Base-by-base conservation (phyloP, 2,329 filamentous ascomycete genomes). In the Arthrobotrys sinensis region DNA sequence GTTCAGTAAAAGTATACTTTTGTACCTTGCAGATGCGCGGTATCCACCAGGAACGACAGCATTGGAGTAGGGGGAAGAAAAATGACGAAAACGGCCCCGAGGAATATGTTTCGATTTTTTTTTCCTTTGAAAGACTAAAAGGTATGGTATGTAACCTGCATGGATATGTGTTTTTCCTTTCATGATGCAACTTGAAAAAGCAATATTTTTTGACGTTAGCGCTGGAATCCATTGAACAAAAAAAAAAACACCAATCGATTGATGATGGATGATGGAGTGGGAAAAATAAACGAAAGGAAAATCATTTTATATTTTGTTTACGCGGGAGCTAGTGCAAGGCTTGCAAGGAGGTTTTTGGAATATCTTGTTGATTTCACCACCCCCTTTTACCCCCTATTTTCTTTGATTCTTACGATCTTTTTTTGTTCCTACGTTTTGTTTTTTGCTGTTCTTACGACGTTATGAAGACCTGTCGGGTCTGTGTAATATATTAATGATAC, bases 401-500 rank as follows among this genome's bases (percentile, higher is more conserved):
- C 57, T 40, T 24, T 32, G 45, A 12, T 40, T 60, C 12, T 24
- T 21, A 32, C 53, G 32, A 55, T n/a, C 36, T n/a, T 43, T 45
- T 16, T 46, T 11, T 46, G 16, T 46, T n/a, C n/a, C n/a, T 46
- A n/a, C 11, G 14, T 63, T 21, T 46, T 34, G 12, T 34, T 63
- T 34, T 45, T 34, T 46, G 28, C 34, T 16, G 1, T n/a, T 28
- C 6, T 43, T 43, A 60, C 55, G 55, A 60, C 34, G 55, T 43
- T 11, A 60, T 28, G 55, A 60, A 60, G 55, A 43, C 36, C 55
- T 28, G 14, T 2, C 4, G n/a, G 16, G 52, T 57, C 52, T 28
- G 55, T 60, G 55, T 60, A 60, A 60, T 60, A 60, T 60, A 60
- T 43, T 60, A 60, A 60, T 60, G 36, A 60, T 60, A 43, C 36